Percentiles rank a stretch among this genome's conserved stretches.
phyloP scores from a whole-genome alignment of 1,284 basidiomycete genomes.

The Rugiboletus extremiorientalis region DNA sequence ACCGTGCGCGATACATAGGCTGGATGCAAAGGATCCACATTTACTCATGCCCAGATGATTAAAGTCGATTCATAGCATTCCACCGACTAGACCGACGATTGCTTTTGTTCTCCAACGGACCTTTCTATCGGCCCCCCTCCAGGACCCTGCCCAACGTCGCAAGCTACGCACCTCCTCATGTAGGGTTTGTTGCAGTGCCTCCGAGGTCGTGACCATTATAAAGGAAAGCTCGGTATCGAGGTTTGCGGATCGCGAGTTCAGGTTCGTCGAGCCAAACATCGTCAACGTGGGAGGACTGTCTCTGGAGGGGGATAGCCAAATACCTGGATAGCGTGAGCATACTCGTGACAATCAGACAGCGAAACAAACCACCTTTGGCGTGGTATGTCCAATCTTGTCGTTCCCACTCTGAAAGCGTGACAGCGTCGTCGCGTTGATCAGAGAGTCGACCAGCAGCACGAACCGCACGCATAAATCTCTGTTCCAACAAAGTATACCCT shows the following conservation, averaged over 20 bases:
- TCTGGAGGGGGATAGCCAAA: conserved; percentile 76
- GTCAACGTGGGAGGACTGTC: conserved; percentile 67
- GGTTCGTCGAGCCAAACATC: conserved; percentile 94
- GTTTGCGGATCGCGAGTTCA: conserved; percentile 88
- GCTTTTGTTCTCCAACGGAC: conserved; percentile 72
- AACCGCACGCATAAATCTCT: conserved; percentile 78
- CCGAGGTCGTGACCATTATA: conserved; percentile 70
- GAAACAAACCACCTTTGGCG: conserved; percentile 74
- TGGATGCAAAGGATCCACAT: neutral
- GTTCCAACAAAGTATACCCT: conserved; percentile 89
- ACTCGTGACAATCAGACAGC: neutral
- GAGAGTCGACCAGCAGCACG: conserved; percentile 50
- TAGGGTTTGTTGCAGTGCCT: conserved; percentile 40
- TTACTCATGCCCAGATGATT: neutral
- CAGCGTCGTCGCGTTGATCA: conserved; percentile 41
- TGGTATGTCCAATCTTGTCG: conserved; percentile 97
- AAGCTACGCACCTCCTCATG: conserved; percentile 49
- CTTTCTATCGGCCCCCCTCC: conserved; percentile 62
- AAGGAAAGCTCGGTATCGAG: conserved; percentile 95
- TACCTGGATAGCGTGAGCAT: conserved; percentile 49
- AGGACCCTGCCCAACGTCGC: conserved; percentile 46
- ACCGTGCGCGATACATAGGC: neutral
- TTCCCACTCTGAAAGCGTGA: conserved; percentile 87
- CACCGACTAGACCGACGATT: conserved; percentile 62
- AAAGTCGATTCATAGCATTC: conserved; percentile 49